Percentiles rank a stretch among this genome's conserved stretches.
Evolutionary conservation across 768 basidiomycete genomes (phyloP).

Genomic region (Rhodotorula kratochvilovae): DNA sequence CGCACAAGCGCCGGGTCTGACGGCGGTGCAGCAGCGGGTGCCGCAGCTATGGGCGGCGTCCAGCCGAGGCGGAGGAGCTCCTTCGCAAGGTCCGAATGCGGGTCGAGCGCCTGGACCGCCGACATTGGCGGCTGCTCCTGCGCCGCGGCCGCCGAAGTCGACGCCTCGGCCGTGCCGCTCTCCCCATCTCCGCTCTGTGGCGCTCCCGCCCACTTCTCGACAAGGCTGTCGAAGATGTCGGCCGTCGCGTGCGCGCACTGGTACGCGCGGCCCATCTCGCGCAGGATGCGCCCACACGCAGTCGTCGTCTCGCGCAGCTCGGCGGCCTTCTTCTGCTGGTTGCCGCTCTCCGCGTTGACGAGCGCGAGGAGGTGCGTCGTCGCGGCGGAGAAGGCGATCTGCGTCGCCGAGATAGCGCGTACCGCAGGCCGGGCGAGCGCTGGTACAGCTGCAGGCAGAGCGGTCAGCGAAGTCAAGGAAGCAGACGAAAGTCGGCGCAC

Average conservation of each 20-base stretch:
- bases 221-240: conserved; percentile 53
- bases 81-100: conserved; percentile 16
- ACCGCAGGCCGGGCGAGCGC: conserved; percentile 57
- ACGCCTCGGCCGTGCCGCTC: background rate
- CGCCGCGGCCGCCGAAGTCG: background rate
- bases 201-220: conserved; percentile 46
- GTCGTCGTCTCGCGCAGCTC: conserved; percentile 53
- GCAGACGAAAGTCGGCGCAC: background rate
- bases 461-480: too few species aligned
- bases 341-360: conserved; percentile 52
- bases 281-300: conserved; percentile 54
- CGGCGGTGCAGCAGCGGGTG: background rate
- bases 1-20: background rate
- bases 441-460: conserved; percentile 52
- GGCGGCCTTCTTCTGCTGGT: conserved; percentile 52
- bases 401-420: conserved; percentile 58
- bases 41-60: background rate
- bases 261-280: conserved; percentile 58
- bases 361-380: conserved; percentile 59
- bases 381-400: conserved; percentile 60
- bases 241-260: conserved; percentile 56
- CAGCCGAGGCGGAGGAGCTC: conserved; percentile 12
- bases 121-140: background rate
- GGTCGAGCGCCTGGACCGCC: conserved; percentile 1
- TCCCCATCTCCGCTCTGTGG: background rate